Percentiles rank a stretch among this genome's conserved stretches.
phyloP scores from a whole-genome alignment of 257 asterid species.

The Forsythia viridissima region DNA sequence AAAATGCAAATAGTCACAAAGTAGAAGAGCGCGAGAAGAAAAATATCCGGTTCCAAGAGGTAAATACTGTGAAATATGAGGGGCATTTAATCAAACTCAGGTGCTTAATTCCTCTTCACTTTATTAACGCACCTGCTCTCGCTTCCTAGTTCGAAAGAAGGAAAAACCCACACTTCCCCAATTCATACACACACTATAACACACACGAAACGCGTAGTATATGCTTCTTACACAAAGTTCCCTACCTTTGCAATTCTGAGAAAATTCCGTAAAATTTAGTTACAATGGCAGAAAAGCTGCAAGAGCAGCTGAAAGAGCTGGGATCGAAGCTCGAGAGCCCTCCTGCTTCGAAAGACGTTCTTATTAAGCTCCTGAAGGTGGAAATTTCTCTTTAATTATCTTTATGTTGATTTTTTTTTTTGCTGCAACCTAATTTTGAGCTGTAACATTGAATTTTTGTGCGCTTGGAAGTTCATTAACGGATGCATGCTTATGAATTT shows the following conservation, averaged over 20 bases:
- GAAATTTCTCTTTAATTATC: neutral
- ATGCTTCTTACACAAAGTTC: slow-evolving; percentile 15
- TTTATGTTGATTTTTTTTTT: slow-evolving; percentile 15
- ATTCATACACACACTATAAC: slow-evolving; percentile 27
- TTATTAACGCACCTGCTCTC: slow-evolving; percentile 24
- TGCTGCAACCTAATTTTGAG: slow-evolving; percentile 8
- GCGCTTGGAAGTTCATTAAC: slow-evolving; percentile 20
- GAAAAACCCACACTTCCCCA: slow-evolving; percentile 27
- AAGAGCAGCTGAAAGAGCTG: slow-evolving; percentile 69
- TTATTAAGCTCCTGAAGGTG: slow-evolving; percentile 79
- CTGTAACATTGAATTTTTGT: slow-evolving; percentile 11
- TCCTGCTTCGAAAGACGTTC: slow-evolving; percentile 77
- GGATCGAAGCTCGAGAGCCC: slow-evolving; percentile 75
- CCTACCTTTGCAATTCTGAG: slow-evolving; percentile 18
- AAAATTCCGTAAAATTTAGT: slow-evolving; percentile 16
- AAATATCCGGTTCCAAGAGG: slow-evolving; percentile 20
- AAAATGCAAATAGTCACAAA: slow-evolving; percentile 23
- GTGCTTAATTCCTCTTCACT: slow-evolving; percentile 16
- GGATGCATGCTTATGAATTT: slow-evolving; percentile 39
- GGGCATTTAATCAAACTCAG: slow-evolving; percentile 25
- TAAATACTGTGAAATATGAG: slow-evolving; percentile 22
- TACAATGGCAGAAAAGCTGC: slow-evolving; percentile 69
- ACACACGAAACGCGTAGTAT: slow-evolving; percentile 21
- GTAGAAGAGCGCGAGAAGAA: slow-evolving; percentile 21
- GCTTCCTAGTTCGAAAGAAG: slow-evolving; percentile 40